A percentile compares a stretch with the other conserved stretches of the same genome.
Evolutionary conservation across 805 yeast genomes (phyloP).

Genomic region (Hanseniaspora osmophila): DNA sequence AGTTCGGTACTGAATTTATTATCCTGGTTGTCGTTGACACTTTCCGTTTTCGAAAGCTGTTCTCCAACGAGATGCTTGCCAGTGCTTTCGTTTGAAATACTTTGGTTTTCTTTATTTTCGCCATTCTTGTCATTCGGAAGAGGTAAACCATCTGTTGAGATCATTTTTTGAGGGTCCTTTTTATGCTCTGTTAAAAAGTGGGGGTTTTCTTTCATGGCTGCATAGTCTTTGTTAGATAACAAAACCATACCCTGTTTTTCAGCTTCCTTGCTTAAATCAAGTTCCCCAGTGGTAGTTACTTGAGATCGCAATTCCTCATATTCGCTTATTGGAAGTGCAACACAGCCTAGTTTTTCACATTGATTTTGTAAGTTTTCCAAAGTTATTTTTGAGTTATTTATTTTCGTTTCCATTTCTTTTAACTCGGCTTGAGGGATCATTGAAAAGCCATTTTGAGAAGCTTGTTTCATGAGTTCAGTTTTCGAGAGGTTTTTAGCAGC

Average conservation of each 20-base stretch:
- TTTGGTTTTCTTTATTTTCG: too few relatives aligned
- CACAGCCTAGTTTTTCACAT: constrained; percentile 11
- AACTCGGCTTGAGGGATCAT: constrained; percentile 5
- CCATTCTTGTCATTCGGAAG: too few relatives aligned
- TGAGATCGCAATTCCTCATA: constrained; percentile 4
- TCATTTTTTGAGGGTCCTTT: too few relatives aligned
- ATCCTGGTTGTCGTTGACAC: too few relatives aligned
- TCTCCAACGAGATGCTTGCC: too few relatives aligned
- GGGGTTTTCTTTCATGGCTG: not conserved
- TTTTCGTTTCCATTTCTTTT: constrained; percentile 5
- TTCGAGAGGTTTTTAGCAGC: not conserved
- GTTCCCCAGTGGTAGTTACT: not conserved
- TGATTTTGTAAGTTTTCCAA: constrained; percentile 10
- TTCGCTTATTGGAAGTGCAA: constrained; percentile 9
- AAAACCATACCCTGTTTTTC: constrained; percentile 1
- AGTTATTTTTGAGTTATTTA: constrained; percentile 3
- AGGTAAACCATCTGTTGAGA: too few relatives aligned
- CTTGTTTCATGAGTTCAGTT: constrained; percentile 11
- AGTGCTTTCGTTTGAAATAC: too few relatives aligned
- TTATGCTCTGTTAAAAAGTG: too few relatives aligned
- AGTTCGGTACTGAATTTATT: not conserved
- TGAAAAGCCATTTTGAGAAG: constrained; percentile 2
- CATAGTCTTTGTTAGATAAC: not conserved
- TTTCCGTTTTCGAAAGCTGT: too few relatives aligned
- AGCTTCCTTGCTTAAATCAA: constrained; percentile 2